Evolutionary conservation across 1,284 basidiomycete genomes (phyloP).

Genomic region (Cutaneotrichosporon cavernicola): DNA sequence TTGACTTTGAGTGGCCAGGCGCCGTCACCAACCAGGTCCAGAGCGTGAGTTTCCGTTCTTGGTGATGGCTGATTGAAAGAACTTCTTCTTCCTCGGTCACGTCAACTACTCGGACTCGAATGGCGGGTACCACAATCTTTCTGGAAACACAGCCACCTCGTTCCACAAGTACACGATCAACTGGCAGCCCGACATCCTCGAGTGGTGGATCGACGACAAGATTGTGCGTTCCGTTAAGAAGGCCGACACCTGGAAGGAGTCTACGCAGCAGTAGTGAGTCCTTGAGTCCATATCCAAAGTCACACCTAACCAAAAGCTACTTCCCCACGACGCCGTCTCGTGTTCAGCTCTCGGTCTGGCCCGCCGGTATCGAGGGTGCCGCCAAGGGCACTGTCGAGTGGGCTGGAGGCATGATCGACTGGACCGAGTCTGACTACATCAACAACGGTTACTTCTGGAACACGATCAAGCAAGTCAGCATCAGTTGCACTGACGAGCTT

Average conservation of each 20-base stretch:
- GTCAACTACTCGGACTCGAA: constrained; percentile 56
- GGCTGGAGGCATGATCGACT: constrained; percentile 76
- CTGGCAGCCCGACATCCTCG: constrained; percentile 68
- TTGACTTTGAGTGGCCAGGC: constrained; percentile 69
- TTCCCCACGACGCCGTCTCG: constrained; percentile 75
- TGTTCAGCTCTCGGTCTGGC: constrained; percentile 76
- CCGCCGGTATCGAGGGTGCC: constrained; percentile 64
- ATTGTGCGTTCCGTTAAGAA: constrained; percentile 66
- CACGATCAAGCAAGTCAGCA: constrained; percentile 38
- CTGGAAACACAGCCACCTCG: constrained; percentile 62
- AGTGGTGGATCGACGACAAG: constrained; percentile 68
- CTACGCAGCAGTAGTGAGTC: constrained; percentile 40
- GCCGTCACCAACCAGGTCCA: constrained; percentile 63
- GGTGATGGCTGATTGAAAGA: constrained; percentile 38
- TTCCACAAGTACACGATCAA: constrained; percentile 79
- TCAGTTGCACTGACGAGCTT: constrained; percentile 35
- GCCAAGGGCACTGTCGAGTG: constrained; percentile 70
- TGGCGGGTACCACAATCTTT: constrained; percentile 53
- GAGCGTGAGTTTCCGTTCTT: constrained; percentile 42
- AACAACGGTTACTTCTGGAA: constrained; percentile 52
- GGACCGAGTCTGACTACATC: constrained; percentile 69
- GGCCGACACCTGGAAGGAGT: constrained; percentile 59
- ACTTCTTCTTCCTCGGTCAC: constrained; percentile 65
- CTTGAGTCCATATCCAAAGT: too few relatives aligned
- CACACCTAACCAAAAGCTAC: constrained; percentile 37